phyloP scores from a whole-genome alignment of 1,139 yeast species.

The Citeromyces hawaiiensis region DNA sequence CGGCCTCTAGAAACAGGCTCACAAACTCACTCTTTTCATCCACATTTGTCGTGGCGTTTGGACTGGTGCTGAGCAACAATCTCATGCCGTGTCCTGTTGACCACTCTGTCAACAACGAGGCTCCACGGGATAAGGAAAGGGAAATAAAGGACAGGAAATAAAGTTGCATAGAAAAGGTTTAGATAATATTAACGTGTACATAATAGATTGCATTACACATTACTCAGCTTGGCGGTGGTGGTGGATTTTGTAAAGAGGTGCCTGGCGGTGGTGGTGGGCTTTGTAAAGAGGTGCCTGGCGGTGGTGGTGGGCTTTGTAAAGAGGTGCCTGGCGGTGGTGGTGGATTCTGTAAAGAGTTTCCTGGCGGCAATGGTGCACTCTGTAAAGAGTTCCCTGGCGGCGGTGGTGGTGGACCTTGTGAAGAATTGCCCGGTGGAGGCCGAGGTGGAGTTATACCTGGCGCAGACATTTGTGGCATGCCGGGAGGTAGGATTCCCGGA shows the following conservation, averaged over 20 bases:
- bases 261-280: neutral
- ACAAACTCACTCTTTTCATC: conserved; percentile 61
- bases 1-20: conserved; percentile 39
- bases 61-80: conserved; percentile 59
- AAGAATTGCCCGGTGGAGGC: neutral
- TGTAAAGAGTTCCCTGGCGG: conserved; percentile 8
- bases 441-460: conserved; percentile 1
- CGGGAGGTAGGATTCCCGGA: conserved; percentile 6
- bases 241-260: conserved; percentile 8
- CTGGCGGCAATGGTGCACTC: conserved; percentile 9
- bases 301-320: conserved; percentile 6
- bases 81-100: conserved; percentile 70
- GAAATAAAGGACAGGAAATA: conserved; percentile 1
- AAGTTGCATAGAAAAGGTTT: neutral
- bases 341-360: conserved; percentile 2
- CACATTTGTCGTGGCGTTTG: conserved; percentile 61
- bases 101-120: conserved; percentile 16
- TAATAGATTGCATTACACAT: neutral
- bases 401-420: no score
- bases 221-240: conserved; percentile 7
- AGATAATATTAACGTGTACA: conserved; percentile 1
- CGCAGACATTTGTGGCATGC: conserved; percentile 2
- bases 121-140: conserved; percentile 6
- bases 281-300: conserved; percentile 6
- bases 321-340: conserved; percentile 10